These are phyloP conservation scores for Teratosphaeria nubilosa DNA, from an alignment of 2,329 filamentous ascomycete genomes.

Conservation along the genomic window DNA sequence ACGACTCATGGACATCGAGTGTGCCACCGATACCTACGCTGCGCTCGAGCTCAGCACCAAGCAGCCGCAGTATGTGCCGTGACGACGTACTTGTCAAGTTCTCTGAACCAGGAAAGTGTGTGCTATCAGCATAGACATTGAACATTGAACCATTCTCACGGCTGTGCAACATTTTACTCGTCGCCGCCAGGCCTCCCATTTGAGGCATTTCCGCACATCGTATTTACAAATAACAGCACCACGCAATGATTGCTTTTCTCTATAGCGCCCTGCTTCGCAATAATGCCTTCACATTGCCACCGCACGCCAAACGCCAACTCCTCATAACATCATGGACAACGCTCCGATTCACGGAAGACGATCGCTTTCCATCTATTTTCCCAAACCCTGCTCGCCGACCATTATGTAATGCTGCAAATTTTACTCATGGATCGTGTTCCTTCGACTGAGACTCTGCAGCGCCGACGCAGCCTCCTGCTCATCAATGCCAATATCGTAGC, in stretches of 20 bases:
- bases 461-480: constrained; percentile 13
- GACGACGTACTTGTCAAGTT: background rate
- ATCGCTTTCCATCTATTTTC: background rate
- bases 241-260: background rate
- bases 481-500: constrained; percentile 8
- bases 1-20: background rate
- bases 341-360: background rate
- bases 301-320: background rate
- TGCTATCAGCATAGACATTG: background rate
- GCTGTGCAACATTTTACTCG: background rate
- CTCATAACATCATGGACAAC: background rate
- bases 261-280: background rate
- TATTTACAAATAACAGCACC: background rate
- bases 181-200: background rate
- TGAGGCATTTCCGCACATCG: background rate
- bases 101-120: background rate
- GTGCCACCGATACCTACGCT: background rate
- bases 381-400: background rate
- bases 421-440: background rate
- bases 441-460: constrained; percentile 4
- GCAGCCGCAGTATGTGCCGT: background rate
- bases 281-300: background rate
- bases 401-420: background rate
- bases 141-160: background rate
- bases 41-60: background rate